Evolutionary conservation across 805 yeast species (phyloP).

Genomic region (Saturnispora saitoi): DNA sequence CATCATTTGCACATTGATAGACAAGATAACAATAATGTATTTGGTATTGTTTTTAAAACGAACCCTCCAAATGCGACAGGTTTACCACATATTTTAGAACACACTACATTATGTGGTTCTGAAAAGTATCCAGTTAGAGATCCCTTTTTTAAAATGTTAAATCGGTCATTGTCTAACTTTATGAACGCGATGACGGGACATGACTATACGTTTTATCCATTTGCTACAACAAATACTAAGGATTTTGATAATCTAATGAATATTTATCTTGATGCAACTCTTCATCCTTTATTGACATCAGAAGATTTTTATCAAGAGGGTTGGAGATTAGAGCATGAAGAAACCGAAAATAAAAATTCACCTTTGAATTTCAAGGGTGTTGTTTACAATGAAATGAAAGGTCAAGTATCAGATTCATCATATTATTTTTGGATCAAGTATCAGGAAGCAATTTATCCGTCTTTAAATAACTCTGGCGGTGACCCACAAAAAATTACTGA

Average conservation of each 20-base stretch:
- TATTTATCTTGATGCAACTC: slow-evolving; percentile 81
- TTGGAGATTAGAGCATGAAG: slow-evolving; percentile 84
- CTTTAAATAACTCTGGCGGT: slow-evolving; percentile 87
- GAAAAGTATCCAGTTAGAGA: slow-evolving; percentile 87
- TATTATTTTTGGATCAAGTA: slow-evolving; percentile 79
- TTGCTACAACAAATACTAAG: slow-evolving; percentile 80
- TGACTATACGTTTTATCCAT: slow-evolving; percentile 92
- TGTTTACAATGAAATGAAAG: slow-evolving; percentile 97
- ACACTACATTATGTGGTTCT: slow-evolving; percentile 93
- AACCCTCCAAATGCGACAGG: slow-evolving; percentile 95
- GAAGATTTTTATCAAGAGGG: slow-evolving; percentile 94
- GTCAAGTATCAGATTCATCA: slow-evolving; percentile 83
- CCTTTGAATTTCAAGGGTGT: slow-evolving; percentile 85
- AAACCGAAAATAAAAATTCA: slow-evolving; percentile 44
- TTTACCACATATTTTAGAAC: slow-evolving; percentile 92
- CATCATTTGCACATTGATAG: slow-evolving; percentile 80
- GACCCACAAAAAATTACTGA: slow-evolving; percentile 78
- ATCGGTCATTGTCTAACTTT: slow-evolving; percentile 86
- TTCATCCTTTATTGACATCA: slow-evolving; percentile 67
- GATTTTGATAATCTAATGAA: slow-evolving; percentile 80
- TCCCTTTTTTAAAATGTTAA: slow-evolving; percentile 96
- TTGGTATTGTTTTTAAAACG: slow-evolving; percentile 83
- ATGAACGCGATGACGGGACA: slow-evolving; percentile 99
- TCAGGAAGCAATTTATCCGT: slow-evolving; percentile 76
- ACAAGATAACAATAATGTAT: slow-evolving; percentile 78